A percentile compares a stretch with the other conserved stretches of the same genome.
Conservation (phyloP, 2,329 filamentous ascomycete species). For the Talaromyces sp. region DNA sequence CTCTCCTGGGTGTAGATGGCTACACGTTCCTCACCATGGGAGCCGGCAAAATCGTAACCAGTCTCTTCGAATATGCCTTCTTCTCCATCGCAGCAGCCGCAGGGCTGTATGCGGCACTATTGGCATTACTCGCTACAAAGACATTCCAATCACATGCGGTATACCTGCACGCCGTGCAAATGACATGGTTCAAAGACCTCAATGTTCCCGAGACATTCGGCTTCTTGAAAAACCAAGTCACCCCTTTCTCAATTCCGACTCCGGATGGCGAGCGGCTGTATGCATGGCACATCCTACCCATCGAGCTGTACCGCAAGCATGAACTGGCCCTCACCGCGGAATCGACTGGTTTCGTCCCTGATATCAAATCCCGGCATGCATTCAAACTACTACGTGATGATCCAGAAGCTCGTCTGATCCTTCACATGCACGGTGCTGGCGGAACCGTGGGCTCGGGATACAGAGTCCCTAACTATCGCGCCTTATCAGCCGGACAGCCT, state of each 20-base stretch:
- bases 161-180: constrained; percentile 79
- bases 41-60: not conserved
- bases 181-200: constrained; percentile 68
- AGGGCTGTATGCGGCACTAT: constrained; percentile 45
- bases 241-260: constrained; percentile 69
- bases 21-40: not conserved
- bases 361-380: constrained; percentile 49
- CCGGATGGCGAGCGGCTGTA: constrained; percentile 75
- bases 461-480: constrained; percentile 51
- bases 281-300: constrained; percentile 84
- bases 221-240: constrained; percentile 47
- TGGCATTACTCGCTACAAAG: constrained; percentile 47
- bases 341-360: constrained; percentile 49
- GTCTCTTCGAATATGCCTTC: constrained; percentile 24
- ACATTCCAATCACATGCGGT: constrained; percentile 64
- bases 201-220: constrained; percentile 67
- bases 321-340: constrained; percentile 61
- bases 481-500: constrained; percentile 52
- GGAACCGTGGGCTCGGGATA: constrained; percentile 59
- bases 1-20: no score
- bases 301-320: constrained; percentile 71
- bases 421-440: constrained; percentile 56
- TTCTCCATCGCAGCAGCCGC: constrained; percentile 28
- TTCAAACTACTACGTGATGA: constrained; percentile 53
- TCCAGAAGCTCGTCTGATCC: constrained; percentile 52